Base-by-base conservation (phyloP, 177 flowering plant genomes). In the Tripterygium wilfordii region DNA sequence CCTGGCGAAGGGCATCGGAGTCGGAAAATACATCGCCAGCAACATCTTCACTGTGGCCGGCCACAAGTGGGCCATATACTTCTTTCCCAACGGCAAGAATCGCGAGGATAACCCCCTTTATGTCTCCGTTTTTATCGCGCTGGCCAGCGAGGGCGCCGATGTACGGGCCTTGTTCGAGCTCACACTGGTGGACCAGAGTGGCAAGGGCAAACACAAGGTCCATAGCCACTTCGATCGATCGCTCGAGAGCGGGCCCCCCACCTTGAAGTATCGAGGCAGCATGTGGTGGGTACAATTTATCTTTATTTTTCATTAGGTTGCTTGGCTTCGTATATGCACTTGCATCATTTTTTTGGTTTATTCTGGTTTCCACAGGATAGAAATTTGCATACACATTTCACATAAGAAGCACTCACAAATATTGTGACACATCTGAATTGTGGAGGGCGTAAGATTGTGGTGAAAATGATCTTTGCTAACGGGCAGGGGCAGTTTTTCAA, bases 141-240 rank as follows among this genome's bases (percentile, higher is more conserved):
- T 87, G n/a, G 92, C 96, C 10, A 79, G 85, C 58, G 96, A 87
- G 24, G 96, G 88, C 26, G 78, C 89, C 41, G 88, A 86, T 49
- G 95, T 86, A 0, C 54, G 95, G 37, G 90, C 95, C 14, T 63
- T 83, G 22, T 86, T 86, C 48, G 96, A 86, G 53, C 46, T 86
- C 51, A 79, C 88, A n/a, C 66, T 86, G 7, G 39, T 86, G 16
- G 91, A 86, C 42, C 91, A 83, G 60, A 78, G 86, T 35, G 87
- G 83, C 48, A 71, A 78, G 21, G 85, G 71, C 38, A 84, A 79
- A 56, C 85, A 87, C 48, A 84, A 84, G 58, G 83, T 87, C 42
- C 92, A 87, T 57, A 77, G 85, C 64, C 92, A 87, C 62, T 84
- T 87, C 48, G 92, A 79, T 64, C 75, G 92, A 36, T 64, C 89